Percentiles rank a stretch among this genome's conserved stretches.
Conservation (phyloP, 2,329 filamentous ascomycete species). For the Cadophora malorum region DNA sequence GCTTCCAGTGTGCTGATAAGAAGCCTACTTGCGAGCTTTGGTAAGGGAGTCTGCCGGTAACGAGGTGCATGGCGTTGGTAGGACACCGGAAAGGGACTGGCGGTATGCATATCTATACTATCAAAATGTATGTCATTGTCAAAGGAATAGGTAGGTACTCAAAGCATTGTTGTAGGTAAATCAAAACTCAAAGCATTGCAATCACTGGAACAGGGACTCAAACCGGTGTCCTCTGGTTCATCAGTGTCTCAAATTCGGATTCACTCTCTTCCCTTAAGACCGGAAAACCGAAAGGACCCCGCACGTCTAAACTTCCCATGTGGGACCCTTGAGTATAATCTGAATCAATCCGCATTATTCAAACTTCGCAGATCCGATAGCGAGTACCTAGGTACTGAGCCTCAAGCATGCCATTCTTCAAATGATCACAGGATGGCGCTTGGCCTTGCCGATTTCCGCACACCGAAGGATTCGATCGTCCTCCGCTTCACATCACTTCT, state of each 20-base stretch:
- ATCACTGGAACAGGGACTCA: background rate
- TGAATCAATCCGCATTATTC: background rate
- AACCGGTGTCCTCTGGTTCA: background rate
- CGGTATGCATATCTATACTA: background rate
- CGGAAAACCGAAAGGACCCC: background rate
- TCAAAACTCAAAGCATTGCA: background rate
- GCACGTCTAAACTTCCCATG: background rate
- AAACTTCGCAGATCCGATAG: background rate
- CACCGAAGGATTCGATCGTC: background rate
- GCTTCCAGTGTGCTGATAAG: conserved; percentile 69
- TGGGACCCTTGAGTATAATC: background rate
- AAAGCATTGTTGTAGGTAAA: background rate
- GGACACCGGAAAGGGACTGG: background rate
- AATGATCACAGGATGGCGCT: background rate
- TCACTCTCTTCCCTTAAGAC: no score
- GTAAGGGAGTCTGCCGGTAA: conserved; percentile 48
- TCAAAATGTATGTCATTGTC: background rate
- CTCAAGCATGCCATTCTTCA: background rate
- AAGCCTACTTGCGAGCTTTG: conserved; percentile 74
- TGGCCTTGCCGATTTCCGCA: background rate
- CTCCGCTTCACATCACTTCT: background rate
- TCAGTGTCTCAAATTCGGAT: no score
- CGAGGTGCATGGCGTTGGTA: background rate
- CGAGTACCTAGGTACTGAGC: background rate
- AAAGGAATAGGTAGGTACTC: background rate